Evolutionary conservation across 2,329 filamentous ascomycete genomes (phyloP), one percentile per base, ranked within the genome.

Genomic region (Aphanoascus verrucosus): DNA sequence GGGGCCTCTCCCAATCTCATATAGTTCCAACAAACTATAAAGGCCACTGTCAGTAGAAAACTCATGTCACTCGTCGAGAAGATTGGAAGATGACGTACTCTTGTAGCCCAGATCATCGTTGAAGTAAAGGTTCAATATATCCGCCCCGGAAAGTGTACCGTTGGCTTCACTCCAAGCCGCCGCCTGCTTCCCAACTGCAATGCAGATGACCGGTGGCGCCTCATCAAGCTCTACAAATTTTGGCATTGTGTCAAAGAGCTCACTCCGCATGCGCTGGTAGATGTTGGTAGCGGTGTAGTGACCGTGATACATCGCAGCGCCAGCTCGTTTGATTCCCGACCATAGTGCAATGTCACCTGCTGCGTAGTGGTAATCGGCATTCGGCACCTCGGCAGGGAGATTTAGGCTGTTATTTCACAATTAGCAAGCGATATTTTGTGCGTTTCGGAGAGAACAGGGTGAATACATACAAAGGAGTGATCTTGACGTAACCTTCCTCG

Each of bases 291-390:
- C 83, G 9, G 77, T 77, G 56, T 76, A 73, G 63, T 80, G 77
- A 43, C 84, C 85, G 72, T 82, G 80, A 63, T 84, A 77, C 77
- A 88, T 85, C 40, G 85, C 85, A 17, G 73, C 78, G 28, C 85
- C 84, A 61, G 82, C 85, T 43, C 85, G 81, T 73, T 86, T 87
- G 70, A 88, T 88, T 52, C 84, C 85, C 0, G 81, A 78, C 84
- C 85, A 88, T 54, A 72, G 70, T 46, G 76, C 77, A 23, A 84
- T 70, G 63, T 89, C 85, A 28, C 85, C 85, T 20, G 78, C 74
- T n/a, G 80, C 83, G 61, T 83, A 85, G 64, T 88, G 85, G 20
- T 67, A 68, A 0, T 72, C 67, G 8, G 76, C 67, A 59, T 86
- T 83, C 3, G 81, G 74, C 0, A 78, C 72, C 0, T 69, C 70